Evolutionary conservation across 108 stramenopile genomes (phyloP), one percentile per base, ranked within the genome.

Genomic region (Fragilaria crotonensis): DNA sequence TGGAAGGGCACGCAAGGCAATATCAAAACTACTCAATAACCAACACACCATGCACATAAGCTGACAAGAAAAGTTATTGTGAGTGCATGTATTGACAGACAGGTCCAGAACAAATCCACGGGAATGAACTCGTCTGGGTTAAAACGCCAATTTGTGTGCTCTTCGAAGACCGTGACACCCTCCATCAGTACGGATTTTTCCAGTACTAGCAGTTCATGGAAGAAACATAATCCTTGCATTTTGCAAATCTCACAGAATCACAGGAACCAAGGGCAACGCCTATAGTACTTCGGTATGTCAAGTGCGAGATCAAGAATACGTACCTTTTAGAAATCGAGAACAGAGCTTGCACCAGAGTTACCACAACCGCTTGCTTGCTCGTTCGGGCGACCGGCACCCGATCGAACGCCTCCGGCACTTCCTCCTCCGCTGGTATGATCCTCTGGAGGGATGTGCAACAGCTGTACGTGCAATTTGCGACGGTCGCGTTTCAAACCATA

Each of bases 401-500:
- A 71, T 45, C 76, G 66, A n/a, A 70, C 80, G 3, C 72, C 75
- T 3, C 71, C 78, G 21, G 67, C 72, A 46, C 66, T 68, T 2
- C 79, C 62, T 4, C 79, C 74, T 28, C 63, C 63, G 49, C 60
- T 67, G 11, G 67, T 66, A 41, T 72, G 69, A 33, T 87, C 90
- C 63, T 88, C 85, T 4, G 90, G 90, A 25, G 90, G 90, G 30
- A 92, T 76, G 62, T 92, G 90, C 26, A 92, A 64, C 45, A 92
- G 57, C 26, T 72, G 69, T 60, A 88, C 77, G 7, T 85, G 80
- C 1, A 92, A 50, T 58, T 92, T 92, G 20, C 90, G 72, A 27
- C 87, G 73, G 68, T 92, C 90, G n/a, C 90, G 68, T 45, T 84
- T 88, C 48, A 92, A 59, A 20, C 90, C 90, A 58, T 82, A 92